Evolutionary conservation across 2,329 filamentous ascomycete species (phyloP).

Genomic region (Neospermospora avenae): DNA sequence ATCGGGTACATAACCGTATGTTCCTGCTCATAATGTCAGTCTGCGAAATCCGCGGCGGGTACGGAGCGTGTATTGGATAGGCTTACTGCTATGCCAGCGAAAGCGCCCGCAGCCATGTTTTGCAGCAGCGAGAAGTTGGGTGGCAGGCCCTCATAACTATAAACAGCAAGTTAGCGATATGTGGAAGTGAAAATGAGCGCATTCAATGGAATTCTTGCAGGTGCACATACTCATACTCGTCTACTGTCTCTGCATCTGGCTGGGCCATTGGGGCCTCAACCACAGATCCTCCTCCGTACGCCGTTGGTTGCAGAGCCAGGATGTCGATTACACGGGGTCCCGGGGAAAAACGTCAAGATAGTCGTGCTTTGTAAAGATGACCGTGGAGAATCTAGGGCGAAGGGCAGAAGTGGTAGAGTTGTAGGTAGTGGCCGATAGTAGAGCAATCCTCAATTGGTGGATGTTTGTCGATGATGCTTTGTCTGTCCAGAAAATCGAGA

Average conservation of each 20-base stretch:
- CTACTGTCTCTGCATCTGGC: slow-evolving; percentile 59
- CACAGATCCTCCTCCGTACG: slow-evolving; percentile 61
- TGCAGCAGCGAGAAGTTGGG: slow-evolving; percentile 90
- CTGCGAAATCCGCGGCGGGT: slow-evolving; percentile 21
- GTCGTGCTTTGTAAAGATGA: not conserved
- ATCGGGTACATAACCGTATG: slow-evolving; percentile 99
- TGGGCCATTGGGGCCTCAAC: slow-evolving; percentile 69
- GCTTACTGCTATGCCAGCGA: slow-evolving; percentile 61
- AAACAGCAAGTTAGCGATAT: slow-evolving; percentile 23
- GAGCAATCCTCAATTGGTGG: not conserved
- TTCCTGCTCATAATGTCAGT: slow-evolving; percentile 56
- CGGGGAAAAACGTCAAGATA: slow-evolving; percentile 9
- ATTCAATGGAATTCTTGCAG: slow-evolving; percentile 9
- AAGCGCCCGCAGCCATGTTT: slow-evolving; percentile 95
- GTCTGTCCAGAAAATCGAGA: slow-evolving; percentile 4
- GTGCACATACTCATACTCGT: slow-evolving; percentile 62
- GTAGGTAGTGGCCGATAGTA: not conserved
- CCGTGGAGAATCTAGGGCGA: not conserved
- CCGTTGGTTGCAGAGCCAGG: slow-evolving; percentile 58
- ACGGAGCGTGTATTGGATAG: slow-evolving; percentile 16
- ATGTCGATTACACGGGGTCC: slow-evolving; percentile 42
- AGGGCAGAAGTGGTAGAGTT: not conserved
- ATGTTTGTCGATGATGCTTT: slow-evolving; percentile 4
- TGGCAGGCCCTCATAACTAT: slow-evolving; percentile 84
- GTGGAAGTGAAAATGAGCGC: not conserved